Percentiles rank a stretch among this genome's conserved stretches.
These are phyloP conservation scores for Auricularia heimuer DNA, from an alignment of 768 basidiomycete species.

Conservation along the genomic window DNA sequence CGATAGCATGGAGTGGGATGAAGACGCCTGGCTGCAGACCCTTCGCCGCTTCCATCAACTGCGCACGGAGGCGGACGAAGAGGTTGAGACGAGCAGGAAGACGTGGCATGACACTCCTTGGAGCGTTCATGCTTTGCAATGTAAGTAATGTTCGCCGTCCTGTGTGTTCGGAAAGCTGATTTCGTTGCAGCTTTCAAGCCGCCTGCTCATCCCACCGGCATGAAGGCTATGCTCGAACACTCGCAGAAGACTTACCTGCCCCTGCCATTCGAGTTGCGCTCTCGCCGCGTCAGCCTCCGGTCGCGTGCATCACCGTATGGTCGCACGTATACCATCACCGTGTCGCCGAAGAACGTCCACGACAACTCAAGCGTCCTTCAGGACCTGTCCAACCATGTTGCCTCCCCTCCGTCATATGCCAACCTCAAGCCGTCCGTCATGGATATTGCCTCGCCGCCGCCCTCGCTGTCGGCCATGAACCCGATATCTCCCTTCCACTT, in stretches of 20 bases:
- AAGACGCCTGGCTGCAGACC: slow-evolving; percentile 55
- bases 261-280: slow-evolving; percentile 61
- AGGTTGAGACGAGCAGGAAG: slow-evolving; percentile 56
- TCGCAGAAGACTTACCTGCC: slow-evolving; percentile 63
- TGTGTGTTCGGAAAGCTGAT: slow-evolving; percentile 1
- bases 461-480: slow-evolving; percentile 32
- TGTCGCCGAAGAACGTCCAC: slow-evolving; percentile 27
- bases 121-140: slow-evolving; percentile 61
- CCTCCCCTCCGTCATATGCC: slow-evolving; percentile 9
- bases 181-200: slow-evolving; percentile 52
- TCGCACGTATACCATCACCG: slow-evolving; percentile 35
- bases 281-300: slow-evolving; percentile 51
- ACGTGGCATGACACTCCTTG: slow-evolving; percentile 64
- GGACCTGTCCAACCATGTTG: slow-evolving; percentile 9
- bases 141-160: slow-evolving; percentile 32
- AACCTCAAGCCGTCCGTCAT: slow-evolving; percentile 9
- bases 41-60: slow-evolving; percentile 61
- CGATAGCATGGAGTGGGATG: slow-evolving; percentile 38
- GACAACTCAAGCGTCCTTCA: slow-evolving; percentile 13
- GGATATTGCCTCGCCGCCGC: slow-evolving; percentile 19
- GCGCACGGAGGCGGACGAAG: slow-evolving; percentile 54
- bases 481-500: slow-evolving; percentile 33
- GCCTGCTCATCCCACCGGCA: slow-evolving; percentile 50
- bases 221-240: slow-evolving; percentile 64
- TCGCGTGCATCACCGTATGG: slow-evolving; percentile 73